Conservation (phyloP, 345 rosid species). For the Ailanthus altissimus region DNA sequence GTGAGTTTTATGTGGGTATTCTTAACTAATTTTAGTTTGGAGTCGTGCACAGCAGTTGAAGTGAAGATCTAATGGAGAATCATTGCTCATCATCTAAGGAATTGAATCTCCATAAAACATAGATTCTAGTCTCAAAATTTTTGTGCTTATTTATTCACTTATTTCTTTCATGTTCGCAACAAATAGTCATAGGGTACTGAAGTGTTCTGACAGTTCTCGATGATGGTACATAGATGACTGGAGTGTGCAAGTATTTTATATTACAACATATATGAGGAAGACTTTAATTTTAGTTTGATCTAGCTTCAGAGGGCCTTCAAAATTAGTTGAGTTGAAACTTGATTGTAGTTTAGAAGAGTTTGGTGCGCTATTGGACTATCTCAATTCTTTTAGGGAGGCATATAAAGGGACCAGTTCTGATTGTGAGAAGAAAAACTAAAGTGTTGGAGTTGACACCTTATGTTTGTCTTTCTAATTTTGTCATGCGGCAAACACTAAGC, state of each 20-base stretch:
- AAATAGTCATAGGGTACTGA: neutral
- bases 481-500: neutral
- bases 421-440: neutral
- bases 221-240: constrained; percentile 5
- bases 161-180: neutral
- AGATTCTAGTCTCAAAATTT: too few species aligned
- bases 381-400: neutral
- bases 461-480: neutral
- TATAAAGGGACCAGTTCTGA: neutral
- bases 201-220: neutral
- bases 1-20: neutral
- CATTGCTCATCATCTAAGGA: neutral
- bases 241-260: neutral
- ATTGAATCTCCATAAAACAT: too few species aligned
- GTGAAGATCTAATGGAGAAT: neutral
- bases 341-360: neutral
- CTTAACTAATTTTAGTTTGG: neutral
- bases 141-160: neutral
- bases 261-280: neutral
- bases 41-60: constrained; percentile 2
- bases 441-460: neutral
- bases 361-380: constrained; percentile 1
- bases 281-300: neutral
- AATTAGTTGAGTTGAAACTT: neutral
- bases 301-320: neutral